phyloP scores from a whole-genome alignment of 306 rosid genomes.

The Dalbergia cultrata region DNA sequence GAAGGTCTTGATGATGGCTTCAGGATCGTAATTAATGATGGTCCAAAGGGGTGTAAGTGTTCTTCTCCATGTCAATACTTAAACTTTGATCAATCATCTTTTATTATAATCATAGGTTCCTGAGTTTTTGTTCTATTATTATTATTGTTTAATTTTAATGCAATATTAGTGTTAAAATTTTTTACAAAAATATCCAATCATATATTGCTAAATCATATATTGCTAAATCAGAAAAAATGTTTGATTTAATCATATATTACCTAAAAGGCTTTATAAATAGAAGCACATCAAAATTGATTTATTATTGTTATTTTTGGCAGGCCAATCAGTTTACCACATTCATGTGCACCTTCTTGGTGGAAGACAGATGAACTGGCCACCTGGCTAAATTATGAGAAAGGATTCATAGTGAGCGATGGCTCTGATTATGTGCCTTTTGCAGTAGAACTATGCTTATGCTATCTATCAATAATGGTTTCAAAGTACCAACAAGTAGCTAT shows the following conservation, averaged over 20 bases:
- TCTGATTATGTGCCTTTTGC: neutral
- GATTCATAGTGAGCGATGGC: slow-evolving; percentile 8
- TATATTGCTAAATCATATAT: no score
- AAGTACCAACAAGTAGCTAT: neutral
- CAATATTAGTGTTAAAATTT: no score
- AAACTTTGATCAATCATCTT: slow-evolving; percentile 8
- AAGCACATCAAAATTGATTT: no score
- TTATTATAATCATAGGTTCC: slow-evolving; percentile 1
- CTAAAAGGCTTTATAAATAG: no score
- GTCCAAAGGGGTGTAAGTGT: slow-evolving; percentile 73
- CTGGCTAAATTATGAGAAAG: slow-evolving; percentile 56
- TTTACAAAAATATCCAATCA: no score
- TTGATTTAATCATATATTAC: no score
- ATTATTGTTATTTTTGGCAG: slow-evolving; percentile 51
- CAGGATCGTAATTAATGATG: slow-evolving; percentile 84
- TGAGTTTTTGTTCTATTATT: neutral
- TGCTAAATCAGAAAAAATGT: no score
- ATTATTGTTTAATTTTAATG: neutral
- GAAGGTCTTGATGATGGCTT: slow-evolving; percentile 89
- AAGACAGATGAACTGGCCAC: slow-evolving; percentile 88
- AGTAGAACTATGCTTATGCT: slow-evolving; percentile 1
- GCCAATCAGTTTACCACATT: slow-evolving; percentile 87
- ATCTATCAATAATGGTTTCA: slow-evolving; percentile 35
- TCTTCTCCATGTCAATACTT: slow-evolving; percentile 13
- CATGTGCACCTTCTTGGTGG: slow-evolving; percentile 88